Evolutionary conservation across 805 yeast genomes (phyloP).

Genomic region (Zygosaccharomyces siamensis): DNA sequence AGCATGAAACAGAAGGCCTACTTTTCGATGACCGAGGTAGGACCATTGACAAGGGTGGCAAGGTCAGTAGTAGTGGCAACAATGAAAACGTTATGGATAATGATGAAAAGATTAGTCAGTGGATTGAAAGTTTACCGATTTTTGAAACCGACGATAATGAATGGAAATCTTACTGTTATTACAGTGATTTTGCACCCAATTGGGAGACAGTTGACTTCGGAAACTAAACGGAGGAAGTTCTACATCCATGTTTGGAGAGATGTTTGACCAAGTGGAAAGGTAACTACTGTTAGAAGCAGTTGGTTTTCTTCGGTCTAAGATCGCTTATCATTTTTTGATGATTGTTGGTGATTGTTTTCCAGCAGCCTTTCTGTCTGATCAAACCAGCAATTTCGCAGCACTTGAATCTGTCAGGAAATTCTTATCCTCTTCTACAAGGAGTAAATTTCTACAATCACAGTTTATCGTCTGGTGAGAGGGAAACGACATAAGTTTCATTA

Average conservation of each 20-base stretch:
- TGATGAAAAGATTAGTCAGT: neutral
- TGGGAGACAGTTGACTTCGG: slow-evolving; percentile 13
- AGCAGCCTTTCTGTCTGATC: no score
- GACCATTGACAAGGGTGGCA: neutral
- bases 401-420: no score
- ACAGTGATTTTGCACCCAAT: slow-evolving; percentile 5
- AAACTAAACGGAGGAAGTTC: neutral
- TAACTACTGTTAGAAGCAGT: no score
- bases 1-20: neutral
- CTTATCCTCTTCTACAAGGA: no score
- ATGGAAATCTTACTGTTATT: slow-evolving; percentile 8
- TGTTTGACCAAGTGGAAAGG: neutral
- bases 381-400: no score
- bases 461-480: no score
- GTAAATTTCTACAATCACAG: no score
- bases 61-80: neutral
- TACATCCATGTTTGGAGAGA: neutral
- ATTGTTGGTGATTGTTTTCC: no score
- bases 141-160: slow-evolving; percentile 10
- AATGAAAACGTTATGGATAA: neutral
- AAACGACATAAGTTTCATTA: no score
- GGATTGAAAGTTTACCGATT: slow-evolving; percentile 6
- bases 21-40: neutral
- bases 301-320: no score
- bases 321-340: no score